Evolutionary conservation across 2,329 filamentous ascomycete genomes (phyloP), one percentile per base, ranked within the genome.

Genomic region (Phyllosticta ampelicida): DNA sequence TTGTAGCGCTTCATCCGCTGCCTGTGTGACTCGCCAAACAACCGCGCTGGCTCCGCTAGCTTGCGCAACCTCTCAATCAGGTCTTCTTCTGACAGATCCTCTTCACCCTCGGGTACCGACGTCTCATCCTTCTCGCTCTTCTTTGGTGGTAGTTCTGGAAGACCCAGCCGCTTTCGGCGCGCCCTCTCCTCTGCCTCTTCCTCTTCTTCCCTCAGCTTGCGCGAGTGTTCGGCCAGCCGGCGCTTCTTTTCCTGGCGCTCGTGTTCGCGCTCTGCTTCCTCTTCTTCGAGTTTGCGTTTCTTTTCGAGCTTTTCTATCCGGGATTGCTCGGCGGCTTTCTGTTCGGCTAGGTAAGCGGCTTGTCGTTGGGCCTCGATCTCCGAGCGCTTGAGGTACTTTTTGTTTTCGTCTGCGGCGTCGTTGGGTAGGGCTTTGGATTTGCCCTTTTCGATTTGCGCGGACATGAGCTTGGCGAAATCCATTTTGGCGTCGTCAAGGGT

Each of bases 391-490:
- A 89, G 75, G 71, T 90, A 97, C 73, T 95, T 96, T 16, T 75
- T 71, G 48, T 68, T 58, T 36, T 52, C 50, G 60, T 66, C 60
- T 26, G 69, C 64, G 23, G 65, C 61, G 21, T 70, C 54, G 53
- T 68, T 61, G 20, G 73, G 62, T 55, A 74, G 64, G 49, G 74
- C 64, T 49, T 73, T 64, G 57, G 80, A 74, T 72, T 89, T 89
- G 64, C 86, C 80, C 73, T 94, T 95, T 67, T 88, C 84, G 67
- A 99, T 94, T 74, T 96, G 90, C 69, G 90, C 87, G 67, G 88
- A 85, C 89, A 99, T 95, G 53, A 99, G 78, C 36, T 90, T 83
- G 61, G 90, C 90, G 77, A 99, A 99, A 74, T 99, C 91, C 94
- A 99, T 99, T 64, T 28, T 48, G 29, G 29, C 6, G 28, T n/a